Evolutionary conservation across 306 rosid species (phyloP), one percentile per base, ranked within the genome.

Genomic region (Luffa acutangula): DNA sequence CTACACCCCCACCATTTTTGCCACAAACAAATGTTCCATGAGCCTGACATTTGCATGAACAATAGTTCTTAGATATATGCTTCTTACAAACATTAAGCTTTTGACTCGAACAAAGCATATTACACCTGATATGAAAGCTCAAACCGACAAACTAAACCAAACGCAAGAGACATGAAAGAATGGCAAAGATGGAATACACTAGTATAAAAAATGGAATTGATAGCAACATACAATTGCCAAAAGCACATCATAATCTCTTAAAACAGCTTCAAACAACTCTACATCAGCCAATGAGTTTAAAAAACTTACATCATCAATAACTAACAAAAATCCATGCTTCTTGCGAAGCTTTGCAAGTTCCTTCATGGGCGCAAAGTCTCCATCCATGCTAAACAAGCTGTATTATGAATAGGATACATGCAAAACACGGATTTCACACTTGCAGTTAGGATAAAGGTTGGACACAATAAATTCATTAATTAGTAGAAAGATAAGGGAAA

Each of bases 311-410:
- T 95, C 98, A 77, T 95, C 98, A 78, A 95, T 84, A 80, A 90
- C 93, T 71, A 95, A 87, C 91, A 95, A 85, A 84, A 91, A 95
- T 1, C 81, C 87, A 85, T 93, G 90, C 83, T 89, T 87, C 84
- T 86, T 87, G 53, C 98, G 92, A 56, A 95, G 93, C 41, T 81
- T 85, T 79, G 84, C 97, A 67, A 95, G 97, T 80, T 90, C 93
- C 36, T 51, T 78, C 91, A 95, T 83, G 36, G 98, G 97, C 48
- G 97, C 97, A 80, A 84, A 91, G 89, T 95, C 98, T 54, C 97
- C 97, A 78, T 95, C 98, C 98, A 95, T 95, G 87, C 98, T 95
- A 88, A 95, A 95, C 90, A 95, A 88, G 90, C 98, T 95, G 93
- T 33, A 69, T 58, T 77, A 64, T 21, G 71, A 73, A 64, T 80